Percentiles rank a stretch among this genome's conserved stretches.
Conservation (phyloP, 2,329 filamentous ascomycete genomes). For the Aspergillus sp. region DNA sequence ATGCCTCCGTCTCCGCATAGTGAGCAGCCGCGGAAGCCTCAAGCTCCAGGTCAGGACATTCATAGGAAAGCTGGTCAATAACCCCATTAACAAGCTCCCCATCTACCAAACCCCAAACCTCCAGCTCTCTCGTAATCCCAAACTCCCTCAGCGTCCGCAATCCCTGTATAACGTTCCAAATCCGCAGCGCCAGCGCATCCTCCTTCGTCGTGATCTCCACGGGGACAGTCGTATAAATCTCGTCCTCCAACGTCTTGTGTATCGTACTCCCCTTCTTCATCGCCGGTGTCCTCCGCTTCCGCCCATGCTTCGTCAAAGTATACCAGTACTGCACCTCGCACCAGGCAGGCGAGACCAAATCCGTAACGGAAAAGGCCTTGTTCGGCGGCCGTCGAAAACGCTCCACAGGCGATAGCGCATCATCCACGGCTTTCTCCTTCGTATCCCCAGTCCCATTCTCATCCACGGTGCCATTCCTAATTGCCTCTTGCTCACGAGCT, state of each 20-base stretch:
- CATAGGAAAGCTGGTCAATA: constrained; percentile 80
- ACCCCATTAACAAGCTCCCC: constrained; percentile 83
- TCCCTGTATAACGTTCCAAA: constrained; percentile 92
- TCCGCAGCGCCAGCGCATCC: constrained; percentile 74
- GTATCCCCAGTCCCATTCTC: constrained; percentile 2
- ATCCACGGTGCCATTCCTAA: background rate
- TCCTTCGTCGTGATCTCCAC: constrained; percentile 73
- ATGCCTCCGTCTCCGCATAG: constrained; percentile 37
- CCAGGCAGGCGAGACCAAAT: constrained; percentile 87
- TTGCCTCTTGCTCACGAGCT: constrained; percentile 28
- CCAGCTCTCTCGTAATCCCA: constrained; percentile 72
- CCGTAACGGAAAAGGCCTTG: constrained; percentile 81
- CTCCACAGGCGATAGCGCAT: constrained; percentile 65
- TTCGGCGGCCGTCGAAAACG: constrained; percentile 75
- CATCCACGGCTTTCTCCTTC: constrained; percentile 25
- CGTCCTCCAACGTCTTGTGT: constrained; percentile 79
- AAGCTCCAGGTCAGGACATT: constrained; percentile 70
- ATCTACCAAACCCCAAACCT: constrained; percentile 82
- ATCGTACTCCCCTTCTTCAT: constrained; percentile 82
- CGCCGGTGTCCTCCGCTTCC: constrained; percentile 70
- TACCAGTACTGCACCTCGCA: constrained; percentile 95
- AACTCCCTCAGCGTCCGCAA: constrained; percentile 70
- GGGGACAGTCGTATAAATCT: constrained; percentile 75
- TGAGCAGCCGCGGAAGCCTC: constrained; percentile 59
- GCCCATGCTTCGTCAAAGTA: constrained; percentile 73